A percentile compares a stretch with the other conserved stretches of the same genome.
Conservation (phyloP, 208 protist species). For the Kentomonas sorsogonicus region DNA sequence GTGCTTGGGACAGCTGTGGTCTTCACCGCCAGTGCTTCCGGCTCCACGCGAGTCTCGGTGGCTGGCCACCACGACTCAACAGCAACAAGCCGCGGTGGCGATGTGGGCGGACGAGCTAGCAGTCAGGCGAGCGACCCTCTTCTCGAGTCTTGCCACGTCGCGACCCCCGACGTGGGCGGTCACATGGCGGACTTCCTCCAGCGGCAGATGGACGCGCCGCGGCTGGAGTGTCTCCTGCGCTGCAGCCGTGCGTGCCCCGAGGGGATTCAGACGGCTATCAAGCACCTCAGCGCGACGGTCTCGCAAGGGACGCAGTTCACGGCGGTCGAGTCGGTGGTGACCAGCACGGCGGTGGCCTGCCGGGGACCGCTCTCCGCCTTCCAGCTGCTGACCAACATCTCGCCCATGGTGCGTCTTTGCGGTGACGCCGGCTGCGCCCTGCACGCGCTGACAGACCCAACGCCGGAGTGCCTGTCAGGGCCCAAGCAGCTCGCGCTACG, state of each 20-base stretch:
- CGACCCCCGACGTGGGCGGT: too few relatives aligned
- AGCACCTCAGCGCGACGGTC: conserved; percentile 41
- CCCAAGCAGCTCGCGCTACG: too few relatives aligned
- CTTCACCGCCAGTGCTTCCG: conserved; percentile 23
- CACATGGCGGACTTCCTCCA: conserved; percentile 39
- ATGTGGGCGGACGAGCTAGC: too few relatives aligned
- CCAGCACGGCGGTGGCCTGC: conserved; percentile 39
- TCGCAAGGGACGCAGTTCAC: conserved; percentile 45
- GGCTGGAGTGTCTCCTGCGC: conserved; percentile 40
- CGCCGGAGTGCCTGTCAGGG: too few relatives aligned
- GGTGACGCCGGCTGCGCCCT: not conserved
- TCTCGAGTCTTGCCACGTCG: too few relatives aligned
- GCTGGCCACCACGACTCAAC: too few relatives aligned
- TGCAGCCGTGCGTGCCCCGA: conserved; percentile 24
- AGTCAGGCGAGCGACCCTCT: too few relatives aligned
- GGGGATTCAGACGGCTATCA: conserved; percentile 41
- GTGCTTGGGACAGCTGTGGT: conserved; percentile 25
- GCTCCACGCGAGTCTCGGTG: too few relatives aligned
- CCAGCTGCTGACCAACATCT: conserved; percentile 31
- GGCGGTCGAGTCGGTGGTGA: conserved; percentile 71
- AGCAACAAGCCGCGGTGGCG: too few relatives aligned
- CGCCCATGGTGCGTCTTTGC: conserved; percentile 57
- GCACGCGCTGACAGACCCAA: too few relatives aligned
- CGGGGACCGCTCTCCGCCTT: conserved; percentile 49
- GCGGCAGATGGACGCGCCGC: conserved; percentile 27